Evolutionary conservation across 805 yeast genomes (phyloP), one percentile per base, ranked within the genome.

Genomic region (Saccharomycopsis capsularis): DNA sequence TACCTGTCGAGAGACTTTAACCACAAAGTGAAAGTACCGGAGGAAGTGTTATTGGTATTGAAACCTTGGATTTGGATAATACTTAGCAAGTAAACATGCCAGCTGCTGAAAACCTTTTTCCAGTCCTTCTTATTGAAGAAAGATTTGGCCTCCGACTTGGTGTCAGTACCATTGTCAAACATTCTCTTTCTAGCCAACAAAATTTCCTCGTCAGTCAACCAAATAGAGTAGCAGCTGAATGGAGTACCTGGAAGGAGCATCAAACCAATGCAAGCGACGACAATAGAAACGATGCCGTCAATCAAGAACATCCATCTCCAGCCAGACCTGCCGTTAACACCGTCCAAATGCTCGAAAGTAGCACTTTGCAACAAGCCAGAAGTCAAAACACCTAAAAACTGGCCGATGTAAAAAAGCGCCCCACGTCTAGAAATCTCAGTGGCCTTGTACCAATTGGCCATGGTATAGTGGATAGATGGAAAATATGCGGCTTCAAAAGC

Each of bases 301-400:
- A 83, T 70, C 42, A 83, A 76, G 58, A 79, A 82, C 60, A 79
- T 76, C 88, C 88, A 83, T 67, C 81, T 70, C 88, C 88, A 83
- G 11, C 85, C 79, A 6, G 71, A 70, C 11, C 76, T 64, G 0
- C 86, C 86, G 41, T 61, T 58, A 9, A 60, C 65, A 27, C 82
- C 85, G 46, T 70, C 63, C 55, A 82, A 59, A 36, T 63, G 56
- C 21, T 68, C 57, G 49, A 66, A 73, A 25, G 80, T 70, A 9
- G 81, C 75, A 16, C 82, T 76, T 56, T 81, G 82, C 37, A 82
- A 65, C 52, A 79, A 74, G 40, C 85, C 84, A 1, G 83, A 71
- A 15, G 85, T 78, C 50, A 81, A 66, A 19, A 73, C 64, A 32
- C 85, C 89, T 34, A 83, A 65, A 56, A 73, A 76, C 54, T 80